Base-by-base conservation (phyloP, 2,329 filamentous ascomycete genomes). In the Ramularia endophylla region DNA sequence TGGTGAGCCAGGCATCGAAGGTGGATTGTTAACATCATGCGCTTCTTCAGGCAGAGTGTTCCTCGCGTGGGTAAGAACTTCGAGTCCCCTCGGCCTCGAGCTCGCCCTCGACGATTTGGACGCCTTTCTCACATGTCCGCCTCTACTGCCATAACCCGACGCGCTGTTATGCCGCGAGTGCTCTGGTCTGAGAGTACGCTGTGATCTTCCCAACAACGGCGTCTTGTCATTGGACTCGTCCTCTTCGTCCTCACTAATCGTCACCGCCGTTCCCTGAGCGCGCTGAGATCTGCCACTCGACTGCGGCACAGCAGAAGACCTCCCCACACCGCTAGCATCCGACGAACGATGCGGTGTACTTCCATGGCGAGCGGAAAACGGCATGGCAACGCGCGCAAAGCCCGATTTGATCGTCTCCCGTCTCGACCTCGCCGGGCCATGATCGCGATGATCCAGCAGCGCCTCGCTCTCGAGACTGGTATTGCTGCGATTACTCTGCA, bases 391-490 rank as follows among this genome's bases (percentile, higher is more conserved):
- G 20, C 52, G 34, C 17, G 43, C 40, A 36, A 53, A 48, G 38
- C 57, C 50, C 27, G 65, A 54, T 41, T 67, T 65, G 17, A 70
- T 59, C 53, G 68, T 72, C 36, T 65, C 60, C 13, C 70, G 61
- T 38, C 70, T 63, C 6, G 65, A 56, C 38, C 65, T 58, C 16
- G 66, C 53, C 5, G 64, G 60, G 7, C 58, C 51, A 33, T 70
- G 67, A 29, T 70, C 69, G 19, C 87, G 78, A 64, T 97, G 90
- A 65, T 97, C 90, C 13, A 97, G 70, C 52, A 97, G 69, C 6
- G 79, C 82, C 60, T 94, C 83, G 62, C 88, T 95, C 53, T 95
- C 90, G 49, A 97, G 82, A 78, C 75, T 0, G 81, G 82, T 1
- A 74, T 85, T 43, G 79, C 81, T 0, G 74, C 77, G 4, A 63